Conservation (phyloP, 129 eudicot genomes). For the Chrysanthemum seticuspe region DNA sequence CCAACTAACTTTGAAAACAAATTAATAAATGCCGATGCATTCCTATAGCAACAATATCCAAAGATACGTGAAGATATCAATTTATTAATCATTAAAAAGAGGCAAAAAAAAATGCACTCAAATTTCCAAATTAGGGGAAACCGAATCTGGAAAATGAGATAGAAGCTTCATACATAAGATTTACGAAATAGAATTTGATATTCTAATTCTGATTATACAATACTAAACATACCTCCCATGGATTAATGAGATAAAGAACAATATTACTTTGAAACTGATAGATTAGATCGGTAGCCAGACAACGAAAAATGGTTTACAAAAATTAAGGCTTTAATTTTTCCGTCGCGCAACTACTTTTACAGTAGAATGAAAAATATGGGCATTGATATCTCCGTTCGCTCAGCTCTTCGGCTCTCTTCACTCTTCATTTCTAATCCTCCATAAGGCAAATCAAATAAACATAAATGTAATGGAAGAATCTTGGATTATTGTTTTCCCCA, state of each 20-base stretch:
- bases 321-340: conserved; percentile 12
- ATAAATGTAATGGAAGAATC: conserved; percentile 11
- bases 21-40: neutral
- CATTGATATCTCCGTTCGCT: no score
- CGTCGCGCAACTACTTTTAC: no score
- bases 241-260: conserved; percentile 3
- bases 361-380: no score
- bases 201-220: conserved; percentile 19
- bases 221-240: conserved; percentile 37
- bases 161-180: conserved; percentile 14
- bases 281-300: conserved; percentile 3
- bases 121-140: conserved; percentile 7
- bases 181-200: conserved; percentile 15
- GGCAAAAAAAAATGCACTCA: conserved; percentile 9
- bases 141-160: conserved; percentile 17
- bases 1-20: conserved; percentile 1
- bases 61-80: conserved; percentile 14
- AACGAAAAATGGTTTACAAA: neutral
- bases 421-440: conserved; percentile 20
- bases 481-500: conserved; percentile 20
- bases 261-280: conserved; percentile 6
- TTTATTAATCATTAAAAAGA: neutral
- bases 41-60: conserved; percentile 11
- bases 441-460: neutral
- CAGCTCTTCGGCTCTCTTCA: conserved; percentile 1